Base-by-base conservation (phyloP, 2,329 filamentous ascomycete genomes). In the Aspergillus sp. region DNA sequence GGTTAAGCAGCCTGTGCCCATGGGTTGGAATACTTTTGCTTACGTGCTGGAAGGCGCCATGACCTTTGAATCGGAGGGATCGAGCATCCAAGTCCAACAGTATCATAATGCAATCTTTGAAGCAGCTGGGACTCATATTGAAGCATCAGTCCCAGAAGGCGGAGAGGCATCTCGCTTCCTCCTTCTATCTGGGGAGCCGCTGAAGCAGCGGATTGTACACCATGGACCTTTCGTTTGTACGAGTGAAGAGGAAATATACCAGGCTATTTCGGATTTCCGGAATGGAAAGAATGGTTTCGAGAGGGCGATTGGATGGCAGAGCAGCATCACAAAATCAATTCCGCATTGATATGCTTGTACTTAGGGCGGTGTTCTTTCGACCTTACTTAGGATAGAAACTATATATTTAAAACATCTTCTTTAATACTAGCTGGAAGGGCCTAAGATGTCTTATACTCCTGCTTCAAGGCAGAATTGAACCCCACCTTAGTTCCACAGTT, bases 31-130 rank as follows among this genome's bases (percentile, higher is more conserved):
- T 65, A 82, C 88, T 2, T 97, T 97, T 60, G 83, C 85, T 11
- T 97, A 96, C 66, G 85, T 82, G 4, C 74, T 97, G n/a, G 76
- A 83, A 46, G 91, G 91, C 19, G 79, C 77, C 6, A 82, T 82
- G 1, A 71, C 64, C 72, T 56, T 87, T 85, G 64, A 82, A 76
- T 52, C 73, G 66, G 73, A 43, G 34, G 58, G 62, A 49, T 53
- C 58, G 13, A 58, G 53, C 34, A 44, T 54, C 42, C 4, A 48
- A 4, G 54, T 64, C 28, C 54, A 63, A 44, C 78, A 86, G 60
- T 96, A 82, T 64, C 83, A 96, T 69, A 96, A 93, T 62, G 86
- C 93, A 26, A 88, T 96, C 6, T 95, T 97, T 60, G 84, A 89
- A 57, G 79, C 83, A 51, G 74, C 79, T 27, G 91, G 91, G 36